Conservation (phyloP, 345 rosid genomes). For the Sisymbrium altissimum region DNA sequence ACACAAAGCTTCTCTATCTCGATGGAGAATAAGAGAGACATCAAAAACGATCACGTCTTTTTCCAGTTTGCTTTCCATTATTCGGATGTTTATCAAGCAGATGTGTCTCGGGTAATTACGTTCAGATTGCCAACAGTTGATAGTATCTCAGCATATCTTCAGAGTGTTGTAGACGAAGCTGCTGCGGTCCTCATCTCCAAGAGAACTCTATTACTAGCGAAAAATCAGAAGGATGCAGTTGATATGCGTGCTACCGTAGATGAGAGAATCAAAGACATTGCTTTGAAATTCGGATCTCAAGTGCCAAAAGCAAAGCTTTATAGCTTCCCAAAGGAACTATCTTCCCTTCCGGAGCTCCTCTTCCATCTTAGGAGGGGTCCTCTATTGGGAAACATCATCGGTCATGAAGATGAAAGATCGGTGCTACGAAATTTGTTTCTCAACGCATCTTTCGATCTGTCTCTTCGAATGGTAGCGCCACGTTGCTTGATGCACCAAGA, state of each 20-base stretch:
- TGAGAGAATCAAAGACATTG: constrained; percentile 91
- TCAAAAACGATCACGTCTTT: constrained; percentile 61
- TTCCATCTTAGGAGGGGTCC: constrained; percentile 96
- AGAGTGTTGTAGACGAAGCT: constrained; percentile 79
- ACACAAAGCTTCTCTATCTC: constrained; percentile 86
- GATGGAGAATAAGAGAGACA: constrained; percentile 83
- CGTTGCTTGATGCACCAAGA: constrained; percentile 93
- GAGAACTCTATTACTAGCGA: constrained; percentile 80
- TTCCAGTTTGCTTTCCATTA: constrained; percentile 84
- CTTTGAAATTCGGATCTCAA: constrained; percentile 72
- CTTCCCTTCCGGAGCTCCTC: constrained; percentile 71
- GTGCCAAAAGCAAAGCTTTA: constrained; percentile 76
- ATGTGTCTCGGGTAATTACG: constrained; percentile 82
- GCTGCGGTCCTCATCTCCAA: constrained; percentile 87
- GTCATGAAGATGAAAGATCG: constrained; percentile 97
- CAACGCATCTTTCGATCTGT: constrained; percentile 87
- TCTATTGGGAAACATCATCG: constrained; percentile 87
- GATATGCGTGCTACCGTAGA: constrained; percentile 74
- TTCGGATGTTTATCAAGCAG: constrained; percentile 81
- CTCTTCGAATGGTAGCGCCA: constrained; percentile 93
- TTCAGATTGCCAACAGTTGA: constrained; percentile 78
- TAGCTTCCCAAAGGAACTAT: constrained; percentile 83
- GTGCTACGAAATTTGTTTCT: constrained; percentile 80
- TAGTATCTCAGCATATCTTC: constrained; percentile 80
- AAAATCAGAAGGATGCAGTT: constrained; percentile 56